phyloP scores from a whole-genome alignment of 2,329 filamentous ascomycete species.

The Penicillium sp. region DNA sequence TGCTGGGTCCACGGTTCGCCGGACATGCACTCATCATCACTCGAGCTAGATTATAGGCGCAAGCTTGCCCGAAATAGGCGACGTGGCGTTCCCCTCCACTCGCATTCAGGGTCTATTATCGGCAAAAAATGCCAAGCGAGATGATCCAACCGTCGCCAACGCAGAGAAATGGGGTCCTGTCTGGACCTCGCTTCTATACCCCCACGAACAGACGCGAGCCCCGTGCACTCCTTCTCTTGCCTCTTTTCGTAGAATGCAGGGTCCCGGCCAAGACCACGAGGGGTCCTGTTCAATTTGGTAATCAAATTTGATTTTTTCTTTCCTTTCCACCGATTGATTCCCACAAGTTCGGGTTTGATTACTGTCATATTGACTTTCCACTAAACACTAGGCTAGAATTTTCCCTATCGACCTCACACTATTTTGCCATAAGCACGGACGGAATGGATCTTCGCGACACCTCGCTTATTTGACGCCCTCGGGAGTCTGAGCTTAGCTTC shows the following conservation, averaged over 20 bases:
- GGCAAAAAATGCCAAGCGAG: background rate
- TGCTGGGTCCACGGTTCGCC: background rate
- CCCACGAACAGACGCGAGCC: background rate
- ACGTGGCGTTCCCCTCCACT: background rate
- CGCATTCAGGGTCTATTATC: background rate
- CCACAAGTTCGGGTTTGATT: background rate
- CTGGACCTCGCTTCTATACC: background rate
- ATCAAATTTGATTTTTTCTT: background rate
- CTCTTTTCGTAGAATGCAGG: slow-evolving; percentile 3
- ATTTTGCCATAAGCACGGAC: background rate
- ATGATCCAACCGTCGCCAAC: background rate
- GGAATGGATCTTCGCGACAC: background rate
- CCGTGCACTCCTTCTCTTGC: slow-evolving; percentile 3
- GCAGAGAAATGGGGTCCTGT: background rate
- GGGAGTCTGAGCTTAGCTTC: slow-evolving; percentile 10
- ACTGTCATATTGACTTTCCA: background rate
- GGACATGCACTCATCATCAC: background rate
- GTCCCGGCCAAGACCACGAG: background rate
- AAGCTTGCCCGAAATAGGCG: background rate
- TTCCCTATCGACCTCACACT: background rate
- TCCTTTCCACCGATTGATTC: background rate
- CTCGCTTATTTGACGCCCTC: slow-evolving; percentile 17
- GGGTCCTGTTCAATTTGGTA: background rate
- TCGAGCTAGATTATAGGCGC: background rate
- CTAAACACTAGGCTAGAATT: background rate